phyloP scores from a whole-genome alignment of 352 stramenopile species.

The Phytophthora kernoviae region DNA sequence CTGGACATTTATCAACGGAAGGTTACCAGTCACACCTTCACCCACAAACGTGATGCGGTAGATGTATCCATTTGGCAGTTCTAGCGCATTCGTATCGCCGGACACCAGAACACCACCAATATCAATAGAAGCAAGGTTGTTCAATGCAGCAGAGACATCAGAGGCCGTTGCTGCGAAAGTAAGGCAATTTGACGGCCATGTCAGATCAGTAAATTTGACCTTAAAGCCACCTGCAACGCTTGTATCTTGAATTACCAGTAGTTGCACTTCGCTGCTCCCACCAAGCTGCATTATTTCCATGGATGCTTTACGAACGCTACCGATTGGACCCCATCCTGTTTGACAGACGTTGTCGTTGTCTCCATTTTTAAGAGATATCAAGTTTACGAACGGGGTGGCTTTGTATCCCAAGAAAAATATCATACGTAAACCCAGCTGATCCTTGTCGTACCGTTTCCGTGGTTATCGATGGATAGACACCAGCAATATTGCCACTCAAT shows the following conservation, averaged over 20 bases:
- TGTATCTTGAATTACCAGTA: slow-evolving; percentile 44
- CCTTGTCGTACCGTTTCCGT: slow-evolving; percentile 73
- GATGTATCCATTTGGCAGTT: slow-evolving; percentile 56
- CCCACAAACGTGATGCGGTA: slow-evolving; percentile 77
- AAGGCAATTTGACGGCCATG: slow-evolving; percentile 43
- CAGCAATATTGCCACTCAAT: slow-evolving; percentile 48
- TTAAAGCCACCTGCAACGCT: slow-evolving; percentile 37
- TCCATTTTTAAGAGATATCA: slow-evolving; percentile 5
- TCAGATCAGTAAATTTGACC: slow-evolving; percentile 51
- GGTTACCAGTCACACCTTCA: slow-evolving; percentile 54
- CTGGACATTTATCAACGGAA: slow-evolving; percentile 32
- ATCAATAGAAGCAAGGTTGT: slow-evolving; percentile 38
- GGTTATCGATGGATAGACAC: slow-evolving; percentile 57
- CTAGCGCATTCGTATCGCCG: slow-evolving; percentile 40
- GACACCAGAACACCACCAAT: slow-evolving; percentile 54
- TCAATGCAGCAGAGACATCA: slow-evolving; percentile 34
- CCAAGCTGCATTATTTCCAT: slow-evolving; percentile 53
- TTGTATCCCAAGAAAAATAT: slow-evolving; percentile 71
- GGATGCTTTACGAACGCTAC: slow-evolving; percentile 48
- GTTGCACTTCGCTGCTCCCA: slow-evolving; percentile 68
- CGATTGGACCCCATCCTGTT: slow-evolving; percentile 34
- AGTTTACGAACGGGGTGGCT: slow-evolving; percentile 24
- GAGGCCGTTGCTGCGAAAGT: slow-evolving; percentile 30
- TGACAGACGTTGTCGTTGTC: slow-evolving; percentile 28
- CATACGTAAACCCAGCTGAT: slow-evolving; percentile 60